Conservation (phyloP, 495 filamentous ascomycete species). For the Penicillium coprophilum region DNA sequence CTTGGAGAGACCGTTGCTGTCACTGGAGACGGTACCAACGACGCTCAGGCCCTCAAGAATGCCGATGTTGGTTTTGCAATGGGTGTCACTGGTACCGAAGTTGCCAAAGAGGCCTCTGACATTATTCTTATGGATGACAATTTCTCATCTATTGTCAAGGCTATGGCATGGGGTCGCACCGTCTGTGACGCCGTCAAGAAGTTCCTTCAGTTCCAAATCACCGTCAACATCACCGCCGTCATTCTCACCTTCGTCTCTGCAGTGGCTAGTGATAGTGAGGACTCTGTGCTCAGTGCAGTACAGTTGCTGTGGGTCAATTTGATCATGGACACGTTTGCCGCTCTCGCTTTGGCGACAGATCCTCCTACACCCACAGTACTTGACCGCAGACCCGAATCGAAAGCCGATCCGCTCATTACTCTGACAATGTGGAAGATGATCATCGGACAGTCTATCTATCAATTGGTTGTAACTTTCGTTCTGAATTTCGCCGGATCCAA, state of each 20-base stretch:
- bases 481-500: constrained; percentile 69
- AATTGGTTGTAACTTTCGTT: constrained; percentile 74
- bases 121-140: constrained; percentile 95
- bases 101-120: constrained; percentile 90
- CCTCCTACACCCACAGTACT: constrained; percentile 69
- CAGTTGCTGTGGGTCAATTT: constrained; percentile 91
- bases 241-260: constrained; percentile 81
- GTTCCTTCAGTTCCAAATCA: constrained; percentile 91
- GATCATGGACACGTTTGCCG: constrained; percentile 95
- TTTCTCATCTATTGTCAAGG: constrained; percentile 86
- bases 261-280: constrained; percentile 60
- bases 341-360: constrained; percentile 88
- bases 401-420: constrained; percentile 74
- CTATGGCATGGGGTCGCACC: constrained; percentile 82
- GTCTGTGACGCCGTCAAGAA: constrained; percentile 90
- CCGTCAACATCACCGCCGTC: constrained; percentile 88
- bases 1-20: constrained; percentile 90
- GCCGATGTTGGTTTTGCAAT: constrained; percentile 92
- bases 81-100: constrained; percentile 88
- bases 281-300: constrained; percentile 78
- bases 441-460: constrained; percentile 78
- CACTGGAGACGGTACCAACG: constrained; percentile 91
- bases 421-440: constrained; percentile 95
- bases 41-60: constrained; percentile 81
- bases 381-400: constrained; percentile 72